Evolutionary conservation across 371 early-diverging fungal species (phyloP).

Genomic region (Mucor racemosus): DNA sequence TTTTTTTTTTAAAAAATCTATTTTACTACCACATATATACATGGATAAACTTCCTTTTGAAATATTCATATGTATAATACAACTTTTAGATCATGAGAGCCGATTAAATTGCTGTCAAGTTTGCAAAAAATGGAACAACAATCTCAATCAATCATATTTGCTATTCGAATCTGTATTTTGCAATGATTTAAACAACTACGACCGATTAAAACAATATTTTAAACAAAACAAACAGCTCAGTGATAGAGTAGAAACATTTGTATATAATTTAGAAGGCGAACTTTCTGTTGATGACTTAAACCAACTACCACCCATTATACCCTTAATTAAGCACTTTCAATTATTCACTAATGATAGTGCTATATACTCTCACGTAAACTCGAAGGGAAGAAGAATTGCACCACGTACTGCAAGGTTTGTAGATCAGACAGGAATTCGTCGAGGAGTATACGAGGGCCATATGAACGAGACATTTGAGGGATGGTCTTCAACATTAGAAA

Average conservation of each 20-base stretch:
- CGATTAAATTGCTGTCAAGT: background rate
- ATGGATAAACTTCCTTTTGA: constrained; percentile 1
- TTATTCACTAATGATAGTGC: background rate
- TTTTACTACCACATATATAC: background rate
- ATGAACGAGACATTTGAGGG: background rate
- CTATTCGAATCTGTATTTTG: background rate
- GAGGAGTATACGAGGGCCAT: background rate
- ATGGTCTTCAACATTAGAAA: background rate
- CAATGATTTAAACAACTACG: background rate
- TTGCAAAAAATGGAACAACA: background rate
- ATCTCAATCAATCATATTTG: background rate
- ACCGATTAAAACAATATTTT: background rate
- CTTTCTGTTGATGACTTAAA: background rate
- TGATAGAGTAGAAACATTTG: background rate
- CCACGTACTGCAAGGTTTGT: background rate
- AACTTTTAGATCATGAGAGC: background rate
- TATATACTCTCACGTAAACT: background rate
- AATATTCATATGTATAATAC: background rate
- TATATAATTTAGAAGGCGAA: background rate
- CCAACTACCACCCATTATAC: background rate
- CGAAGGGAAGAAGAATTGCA: background rate
- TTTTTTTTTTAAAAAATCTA: background rate
- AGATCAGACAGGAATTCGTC: background rate
- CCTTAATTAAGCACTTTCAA: background rate
- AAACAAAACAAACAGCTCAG: background rate